Evolutionary conservation across 352 stramenopile genomes (phyloP).

Genomic region (Phytophthora vignae): DNA sequence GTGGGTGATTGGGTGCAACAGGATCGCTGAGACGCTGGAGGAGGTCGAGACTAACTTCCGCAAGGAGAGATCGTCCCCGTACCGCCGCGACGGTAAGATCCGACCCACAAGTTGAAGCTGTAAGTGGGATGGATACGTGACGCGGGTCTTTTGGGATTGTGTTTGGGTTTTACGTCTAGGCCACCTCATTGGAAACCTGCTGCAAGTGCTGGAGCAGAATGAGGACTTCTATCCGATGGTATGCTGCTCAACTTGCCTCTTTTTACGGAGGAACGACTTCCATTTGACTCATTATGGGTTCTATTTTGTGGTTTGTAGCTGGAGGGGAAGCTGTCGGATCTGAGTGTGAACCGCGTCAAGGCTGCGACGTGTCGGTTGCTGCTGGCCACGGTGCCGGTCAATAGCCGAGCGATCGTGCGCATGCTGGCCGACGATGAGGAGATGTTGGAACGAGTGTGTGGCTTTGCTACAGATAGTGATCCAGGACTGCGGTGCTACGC

Average conservation of each 20-base stretch:
- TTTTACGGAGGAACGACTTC: constrained; percentile 18
- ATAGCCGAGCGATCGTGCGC: constrained; percentile 77
- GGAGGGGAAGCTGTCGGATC: constrained; percentile 69
- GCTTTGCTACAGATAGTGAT: constrained; percentile 66
- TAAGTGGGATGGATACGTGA: background rate
- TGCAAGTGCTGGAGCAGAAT: constrained; percentile 83
- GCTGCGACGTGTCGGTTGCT: constrained; percentile 76
- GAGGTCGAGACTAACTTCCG: constrained; percentile 81
- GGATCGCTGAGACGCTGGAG: constrained; percentile 81
- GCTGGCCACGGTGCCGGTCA: constrained; percentile 76
- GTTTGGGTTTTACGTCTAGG: constrained; percentile 35
- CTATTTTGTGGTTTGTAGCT: constrained; percentile 44
- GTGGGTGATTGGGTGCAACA: constrained; percentile 24
- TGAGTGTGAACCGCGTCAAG: constrained; percentile 67
- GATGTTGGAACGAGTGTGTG: constrained; percentile 75
- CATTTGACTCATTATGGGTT: constrained; percentile 15
- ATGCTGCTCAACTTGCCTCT: constrained; percentile 17
- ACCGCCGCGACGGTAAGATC: constrained; percentile 72
- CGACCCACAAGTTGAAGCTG: constrained; percentile 5
- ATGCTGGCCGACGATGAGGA: constrained; percentile 82
- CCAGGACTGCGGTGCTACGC: constrained; percentile 76
- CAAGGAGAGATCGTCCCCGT: constrained; percentile 75
- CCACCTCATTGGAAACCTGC: constrained; percentile 80
- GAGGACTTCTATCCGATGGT: constrained; percentile 88
- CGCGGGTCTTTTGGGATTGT: background rate